Evolutionary conservation across 495 filamentous ascomycete genomes (phyloP), one percentile per base, ranked within the genome.

Genomic region (Penicillium simplicissimum): DNA sequence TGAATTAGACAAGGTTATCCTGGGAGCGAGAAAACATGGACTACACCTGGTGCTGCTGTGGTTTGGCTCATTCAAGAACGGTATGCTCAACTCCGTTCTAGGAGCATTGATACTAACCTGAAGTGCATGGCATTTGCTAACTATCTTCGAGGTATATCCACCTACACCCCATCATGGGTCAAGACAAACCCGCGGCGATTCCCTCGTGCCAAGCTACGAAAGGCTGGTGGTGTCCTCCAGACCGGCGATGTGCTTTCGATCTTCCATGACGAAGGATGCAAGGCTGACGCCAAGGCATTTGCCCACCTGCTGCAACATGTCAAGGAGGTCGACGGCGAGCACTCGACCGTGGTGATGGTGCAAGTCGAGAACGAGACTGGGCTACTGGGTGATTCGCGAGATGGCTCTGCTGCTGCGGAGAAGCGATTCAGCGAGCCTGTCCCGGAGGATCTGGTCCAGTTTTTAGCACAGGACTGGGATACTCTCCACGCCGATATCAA

Each of bases 11-110:
- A 60, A 74, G 58, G 66, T 78, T 34, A 74, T 84, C 37, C 33
- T 67, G 5, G 76, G 67, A 48, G 80, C 79, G 13, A 64, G 77
- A 43, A 49, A 68, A 23, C 69, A 82, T 58, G 74, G 67, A 6
- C 37, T 83, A 34, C 75, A 75, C 48, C 67, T 84, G 0, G 69
- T 82, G 3, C 49, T 82, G 25, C 68, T 82, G n/a, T 82, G 81
- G 81, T 81, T 82, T 69, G 81, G 79, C 2, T 74, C 74, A 1
- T 82, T 79, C 67, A 81, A 84, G 61, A 82, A 82, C 68, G 80
- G 75, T 76, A 66, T 52, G 54, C 43, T 31, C 7, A 6, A 28
- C 15, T 19, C 23, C 8, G 35, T 25, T 33, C 14, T 8, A n/a
- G 17, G n/a, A 4, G 21, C 21, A 45, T 10, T n/a, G 3, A n/a